Percentiles rank a stretch among this genome's conserved stretches.
These are phyloP conservation scores for Thinopyrum obtusiflorum DNA, from an alignment of 202 grass and related monocot genomes.

Conservation along the genomic window DNA sequence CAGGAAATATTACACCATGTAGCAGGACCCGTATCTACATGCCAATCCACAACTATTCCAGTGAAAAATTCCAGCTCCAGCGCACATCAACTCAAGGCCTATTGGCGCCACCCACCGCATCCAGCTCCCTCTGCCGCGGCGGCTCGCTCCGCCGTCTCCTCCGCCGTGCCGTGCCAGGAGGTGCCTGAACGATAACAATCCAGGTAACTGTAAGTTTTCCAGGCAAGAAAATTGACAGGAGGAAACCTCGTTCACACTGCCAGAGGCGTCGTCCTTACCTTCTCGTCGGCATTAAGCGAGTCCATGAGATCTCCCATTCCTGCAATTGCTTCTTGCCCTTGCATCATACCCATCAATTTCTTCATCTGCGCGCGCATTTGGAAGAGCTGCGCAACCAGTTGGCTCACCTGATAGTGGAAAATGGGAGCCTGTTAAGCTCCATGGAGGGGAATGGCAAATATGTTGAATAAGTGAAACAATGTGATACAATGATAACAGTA, in stretches of 20 bases:
- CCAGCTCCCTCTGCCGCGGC: constrained; percentile 30
- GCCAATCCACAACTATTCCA: background rate
- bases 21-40: background rate
- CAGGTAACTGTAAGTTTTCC: background rate
- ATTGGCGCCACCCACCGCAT: constrained; percentile 19
- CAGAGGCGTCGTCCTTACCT: constrained; percentile 37
- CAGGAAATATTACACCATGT: background rate
- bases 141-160: constrained; percentile 48
- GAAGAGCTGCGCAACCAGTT: constrained; percentile 82
- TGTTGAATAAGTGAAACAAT: background rate
- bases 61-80: background rate
- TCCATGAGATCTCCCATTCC: constrained; percentile 80
- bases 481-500: background rate
- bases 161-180: constrained; percentile 73
- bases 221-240: background rate
- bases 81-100: constrained; percentile 32
- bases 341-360: constrained; percentile 86
- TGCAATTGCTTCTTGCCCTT: constrained; percentile 82
- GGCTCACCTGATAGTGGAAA: constrained; percentile 63
- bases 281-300: constrained; percentile 69
- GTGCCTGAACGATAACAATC: constrained; percentile 56
- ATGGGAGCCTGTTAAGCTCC: background rate
- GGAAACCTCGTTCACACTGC: background rate
- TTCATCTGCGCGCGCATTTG: constrained; percentile 84
- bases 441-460: background rate